Percentiles rank a stretch among this genome's conserved stretches.
Evolutionary conservation across 345 rosid species (phyloP).

Genomic region (Tarenaya hassleriana): DNA sequence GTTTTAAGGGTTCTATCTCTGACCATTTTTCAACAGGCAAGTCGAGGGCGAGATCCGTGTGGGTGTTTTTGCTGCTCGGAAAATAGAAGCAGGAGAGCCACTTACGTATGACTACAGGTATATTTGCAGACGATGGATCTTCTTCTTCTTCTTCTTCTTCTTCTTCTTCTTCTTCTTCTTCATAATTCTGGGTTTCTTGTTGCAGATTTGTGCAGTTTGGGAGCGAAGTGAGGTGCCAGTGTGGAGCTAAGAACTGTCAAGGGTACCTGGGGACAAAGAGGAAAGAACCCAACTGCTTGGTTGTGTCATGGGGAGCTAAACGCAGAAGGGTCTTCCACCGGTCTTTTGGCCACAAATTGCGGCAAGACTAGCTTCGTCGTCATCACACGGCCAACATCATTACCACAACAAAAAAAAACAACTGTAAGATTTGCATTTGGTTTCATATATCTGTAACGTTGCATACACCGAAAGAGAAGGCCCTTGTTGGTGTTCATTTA

Average conservation of each 20-base stretch:
- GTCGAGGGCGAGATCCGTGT: slow-evolving; percentile 89
- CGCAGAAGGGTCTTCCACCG: slow-evolving; percentile 48
- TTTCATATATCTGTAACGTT: too few species aligned
- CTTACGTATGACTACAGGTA: slow-evolving; percentile 92
- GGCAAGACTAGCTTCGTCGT: too few species aligned
- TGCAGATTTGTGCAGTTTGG: slow-evolving; percentile 89
- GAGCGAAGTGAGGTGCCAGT: slow-evolving; percentile 78
- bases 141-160: too few species aligned
- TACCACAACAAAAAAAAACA: too few species aligned
- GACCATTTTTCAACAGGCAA: slow-evolving; percentile 53
- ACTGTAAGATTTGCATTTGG: too few species aligned
- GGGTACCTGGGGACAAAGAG: slow-evolving; percentile 72
- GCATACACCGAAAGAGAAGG: too few species aligned
- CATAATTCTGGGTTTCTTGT: too few species aligned
- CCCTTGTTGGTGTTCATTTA: too few species aligned
- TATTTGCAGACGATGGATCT: too few species aligned
- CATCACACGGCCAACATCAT: too few species aligned
- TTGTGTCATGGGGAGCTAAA: slow-evolving; percentile 80
- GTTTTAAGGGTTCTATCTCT: slow-evolving; percentile 6
- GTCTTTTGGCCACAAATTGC: slow-evolving; percentile 7
- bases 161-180: too few species aligned
- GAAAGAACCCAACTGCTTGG: slow-evolving; percentile 42
- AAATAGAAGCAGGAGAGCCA: slow-evolving; percentile 71
- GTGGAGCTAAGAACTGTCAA: slow-evolving; percentile 73
- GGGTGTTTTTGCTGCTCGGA: slow-evolving; percentile 87